These are phyloP conservation scores for Phlebopus sp. DNA, from an alignment of 1,284 basidiomycete genomes.

Conservation along the genomic window DNA sequence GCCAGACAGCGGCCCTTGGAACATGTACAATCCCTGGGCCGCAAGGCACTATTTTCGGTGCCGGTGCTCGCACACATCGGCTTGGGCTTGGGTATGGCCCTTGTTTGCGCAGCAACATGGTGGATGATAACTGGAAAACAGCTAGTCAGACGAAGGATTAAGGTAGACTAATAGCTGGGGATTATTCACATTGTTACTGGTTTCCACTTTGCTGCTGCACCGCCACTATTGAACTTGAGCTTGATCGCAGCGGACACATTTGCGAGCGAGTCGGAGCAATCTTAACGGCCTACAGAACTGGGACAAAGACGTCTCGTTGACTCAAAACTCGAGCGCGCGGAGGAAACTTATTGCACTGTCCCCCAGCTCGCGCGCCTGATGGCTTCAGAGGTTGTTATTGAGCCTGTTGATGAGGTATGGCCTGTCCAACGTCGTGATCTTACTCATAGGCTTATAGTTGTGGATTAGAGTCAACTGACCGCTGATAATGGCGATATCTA, in stretches of 20 bases:
- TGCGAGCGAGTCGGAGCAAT: too few species aligned
- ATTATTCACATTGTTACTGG: background rate
- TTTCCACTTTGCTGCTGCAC: background rate
- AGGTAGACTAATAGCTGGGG: slow-evolving; percentile 18
- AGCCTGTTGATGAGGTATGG: slow-evolving; percentile 32
- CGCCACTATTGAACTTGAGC: too few species aligned
- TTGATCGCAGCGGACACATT: too few species aligned
- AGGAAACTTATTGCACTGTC: background rate
- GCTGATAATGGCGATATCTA: slow-evolving; percentile 80
- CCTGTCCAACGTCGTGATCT: slow-evolving; percentile 2
- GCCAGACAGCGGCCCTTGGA: slow-evolving; percentile 21
- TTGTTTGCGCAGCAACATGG: slow-evolving; percentile 44
- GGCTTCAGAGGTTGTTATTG: slow-evolving; percentile 25
- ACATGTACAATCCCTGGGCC: slow-evolving; percentile 25
- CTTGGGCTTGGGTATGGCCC: slow-evolving; percentile 39
- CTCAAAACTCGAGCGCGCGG: background rate
- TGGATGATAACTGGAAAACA: slow-evolving; percentile 37
- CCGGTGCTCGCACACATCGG: slow-evolving; percentile 40
- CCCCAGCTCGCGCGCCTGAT: slow-evolving; percentile 12
- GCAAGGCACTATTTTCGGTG: slow-evolving; percentile 30
- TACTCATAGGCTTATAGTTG: slow-evolving; percentile 3
- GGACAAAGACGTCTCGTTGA: too few species aligned
- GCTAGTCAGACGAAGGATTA: slow-evolving; percentile 19
- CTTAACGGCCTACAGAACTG: too few species aligned
- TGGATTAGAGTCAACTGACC: slow-evolving; percentile 57